Conservation (phyloP, 2,329 filamentous ascomycete species). For the Trichoderma hamatum region DNA sequence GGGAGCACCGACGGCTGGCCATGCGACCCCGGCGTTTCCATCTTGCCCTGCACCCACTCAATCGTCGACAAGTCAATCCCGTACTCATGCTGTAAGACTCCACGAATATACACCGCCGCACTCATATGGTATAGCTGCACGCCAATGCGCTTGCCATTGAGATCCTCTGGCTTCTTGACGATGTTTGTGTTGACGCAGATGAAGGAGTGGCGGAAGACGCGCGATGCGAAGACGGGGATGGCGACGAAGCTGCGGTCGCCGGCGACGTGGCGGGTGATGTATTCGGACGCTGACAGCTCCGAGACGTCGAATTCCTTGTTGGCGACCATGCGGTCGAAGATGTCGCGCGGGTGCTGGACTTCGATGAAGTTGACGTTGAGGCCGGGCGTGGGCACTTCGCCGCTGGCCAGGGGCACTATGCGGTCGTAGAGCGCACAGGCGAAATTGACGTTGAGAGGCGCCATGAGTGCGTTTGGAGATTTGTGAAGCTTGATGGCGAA, state of each 20-base stretch:
- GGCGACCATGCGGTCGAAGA: slow-evolving; percentile 23
- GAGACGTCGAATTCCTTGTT: slow-evolving; percentile 12
- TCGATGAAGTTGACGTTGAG: slow-evolving; percentile 24
- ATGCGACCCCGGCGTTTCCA: slow-evolving; percentile 15
- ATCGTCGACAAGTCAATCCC: slow-evolving; percentile 12
- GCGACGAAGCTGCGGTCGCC: slow-evolving; percentile 23
- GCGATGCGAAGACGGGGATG: slow-evolving; percentile 23
- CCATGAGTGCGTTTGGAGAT: not conserved
- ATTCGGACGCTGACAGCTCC: slow-evolving; percentile 12
- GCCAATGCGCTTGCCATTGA: slow-evolving; percentile 22
- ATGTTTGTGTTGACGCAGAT: slow-evolving; percentile 23
- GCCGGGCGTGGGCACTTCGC: slow-evolving; percentile 13
- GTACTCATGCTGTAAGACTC: slow-evolving; percentile 10
- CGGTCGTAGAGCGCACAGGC: slow-evolving; percentile 23
- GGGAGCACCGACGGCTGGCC: slow-evolving; percentile 11
- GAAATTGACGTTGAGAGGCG: slow-evolving; percentile 17
- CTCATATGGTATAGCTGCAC: slow-evolving; percentile 23
- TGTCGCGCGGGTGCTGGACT: slow-evolving; percentile 22
- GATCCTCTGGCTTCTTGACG: slow-evolving; percentile 12
- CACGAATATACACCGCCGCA: slow-evolving; percentile 16
- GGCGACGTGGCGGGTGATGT: slow-evolving; percentile 13
- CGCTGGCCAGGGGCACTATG: slow-evolving; percentile 15
- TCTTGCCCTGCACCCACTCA: slow-evolving; percentile 22
- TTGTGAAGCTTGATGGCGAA: not conserved
- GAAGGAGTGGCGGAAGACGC: slow-evolving; percentile 20